Percentiles rank a stretch among this genome's conserved stretches.
Conservation (phyloP, 2,329 filamentous ascomycete species). For the Cryphonectria carpinicola region DNA sequence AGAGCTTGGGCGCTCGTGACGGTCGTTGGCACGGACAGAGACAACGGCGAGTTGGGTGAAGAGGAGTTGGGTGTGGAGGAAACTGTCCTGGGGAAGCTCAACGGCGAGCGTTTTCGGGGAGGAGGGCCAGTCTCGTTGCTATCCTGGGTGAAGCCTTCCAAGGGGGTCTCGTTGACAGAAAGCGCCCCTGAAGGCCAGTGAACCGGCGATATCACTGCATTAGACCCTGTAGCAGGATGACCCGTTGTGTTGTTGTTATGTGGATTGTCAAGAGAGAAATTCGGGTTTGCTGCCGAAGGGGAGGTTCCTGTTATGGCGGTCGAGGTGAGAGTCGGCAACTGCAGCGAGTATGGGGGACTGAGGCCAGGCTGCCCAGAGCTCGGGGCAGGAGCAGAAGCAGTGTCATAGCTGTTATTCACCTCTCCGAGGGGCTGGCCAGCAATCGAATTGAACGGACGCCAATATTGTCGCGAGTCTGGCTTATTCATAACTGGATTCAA, state of each 20-base stretch:
- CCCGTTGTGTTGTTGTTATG: background rate
- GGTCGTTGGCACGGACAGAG: background rate
- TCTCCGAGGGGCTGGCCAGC: background rate
- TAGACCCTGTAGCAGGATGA: background rate
- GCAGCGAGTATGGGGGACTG: background rate
- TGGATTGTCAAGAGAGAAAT: background rate
- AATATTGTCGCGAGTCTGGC: background rate
- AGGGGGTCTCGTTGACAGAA: background rate
- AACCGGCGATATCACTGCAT: background rate
- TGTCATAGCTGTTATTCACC: background rate
- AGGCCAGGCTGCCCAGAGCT: background rate
- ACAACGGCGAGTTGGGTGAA: no score
- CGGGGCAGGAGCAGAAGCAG: background rate
- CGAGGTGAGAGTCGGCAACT: background rate
- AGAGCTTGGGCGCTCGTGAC: background rate
- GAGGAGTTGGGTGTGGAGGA: background rate
- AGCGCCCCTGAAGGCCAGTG: background rate
- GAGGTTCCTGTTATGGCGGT: background rate
- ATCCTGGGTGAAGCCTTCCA: background rate
- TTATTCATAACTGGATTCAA: background rate
- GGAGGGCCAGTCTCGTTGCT: background rate
- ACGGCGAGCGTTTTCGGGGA: background rate
- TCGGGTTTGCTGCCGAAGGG: background rate
- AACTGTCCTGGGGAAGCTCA: background rate
- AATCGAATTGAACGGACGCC: background rate